A percentile compares a stretch with the other conserved stretches of the same genome.
phyloP scores from a whole-genome alignment of 805 yeast species.

The Pichia deserticola region DNA sequence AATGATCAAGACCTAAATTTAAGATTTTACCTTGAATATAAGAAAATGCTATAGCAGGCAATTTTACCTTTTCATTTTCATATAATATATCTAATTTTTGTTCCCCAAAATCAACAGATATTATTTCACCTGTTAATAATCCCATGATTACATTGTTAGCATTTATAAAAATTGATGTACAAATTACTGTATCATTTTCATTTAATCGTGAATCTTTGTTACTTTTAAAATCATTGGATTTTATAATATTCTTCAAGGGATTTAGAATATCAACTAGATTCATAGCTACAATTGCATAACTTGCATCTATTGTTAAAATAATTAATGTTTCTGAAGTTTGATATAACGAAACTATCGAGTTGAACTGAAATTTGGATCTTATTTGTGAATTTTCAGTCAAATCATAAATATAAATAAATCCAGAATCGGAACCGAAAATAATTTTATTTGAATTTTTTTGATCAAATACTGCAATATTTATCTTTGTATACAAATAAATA shows the following conservation, averaged over 20 bases:
- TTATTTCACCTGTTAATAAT: conserved; percentile 17
- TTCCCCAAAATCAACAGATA: neutral
- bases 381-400: neutral
- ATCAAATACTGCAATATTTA: conserved; percentile 36
- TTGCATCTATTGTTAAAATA: conserved; percentile 18
- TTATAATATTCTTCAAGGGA: conserved; percentile 12
- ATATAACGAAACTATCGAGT: conserved; percentile 17
- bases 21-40: conserved; percentile 1
- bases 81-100: neutral
- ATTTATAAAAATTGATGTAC: conserved; percentile 17
- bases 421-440: conserved; percentile 43
- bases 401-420: conserved; percentile 34
- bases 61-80: neutral
- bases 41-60: conserved; percentile 8
- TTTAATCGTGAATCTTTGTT: neutral
- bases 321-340: conserved; percentile 23
- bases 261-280: conserved; percentile 15
- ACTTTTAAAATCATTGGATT: neutral
- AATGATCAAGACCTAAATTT: conserved; percentile 1
- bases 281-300: conserved; percentile 16
- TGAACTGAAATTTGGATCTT: neutral
- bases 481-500: conserved; percentile 34
- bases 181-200: conserved; percentile 2
- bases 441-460: conserved; percentile 31
- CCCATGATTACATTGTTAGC: conserved; percentile 18